These are phyloP conservation scores for Aureobasidium namibiae DNA, from an alignment of 2,329 filamentous ascomycete species.

Conservation along the genomic window DNA sequence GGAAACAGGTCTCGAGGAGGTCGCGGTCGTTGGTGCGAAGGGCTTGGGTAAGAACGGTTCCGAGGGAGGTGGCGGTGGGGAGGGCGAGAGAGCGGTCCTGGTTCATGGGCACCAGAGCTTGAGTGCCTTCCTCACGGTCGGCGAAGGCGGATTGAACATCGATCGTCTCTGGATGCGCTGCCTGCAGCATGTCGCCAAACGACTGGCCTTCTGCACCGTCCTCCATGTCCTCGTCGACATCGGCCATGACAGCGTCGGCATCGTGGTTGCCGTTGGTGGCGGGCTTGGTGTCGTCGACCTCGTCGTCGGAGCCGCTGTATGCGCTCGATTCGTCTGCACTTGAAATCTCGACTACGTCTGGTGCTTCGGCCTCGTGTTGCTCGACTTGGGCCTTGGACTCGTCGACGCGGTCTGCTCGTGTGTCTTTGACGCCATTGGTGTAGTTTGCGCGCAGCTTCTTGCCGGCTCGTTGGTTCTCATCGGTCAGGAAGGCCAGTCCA, in stretches of 20 bases:
- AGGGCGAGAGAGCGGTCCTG: constrained; percentile 45
- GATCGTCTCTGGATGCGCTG: constrained; percentile 61
- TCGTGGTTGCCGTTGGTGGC: constrained; percentile 6
- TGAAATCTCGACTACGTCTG: constrained; percentile 40
- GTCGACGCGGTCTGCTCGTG: constrained; percentile 46
- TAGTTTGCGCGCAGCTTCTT: constrained; percentile 37
- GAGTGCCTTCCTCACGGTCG: constrained; percentile 36
- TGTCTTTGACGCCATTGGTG: constrained; percentile 45
- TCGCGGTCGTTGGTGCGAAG: constrained; percentile 84
- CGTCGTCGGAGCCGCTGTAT: constrained; percentile 25
- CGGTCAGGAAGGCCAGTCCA: constrained; percentile 27
- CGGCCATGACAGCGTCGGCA: constrained; percentile 17
- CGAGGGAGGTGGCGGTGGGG: constrained; percentile 70
- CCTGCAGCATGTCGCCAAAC: constrained; percentile 78
- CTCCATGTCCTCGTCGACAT: constrained; percentile 24
- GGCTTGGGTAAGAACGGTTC: constrained; percentile 87
- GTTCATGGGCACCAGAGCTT: constrained; percentile 34
- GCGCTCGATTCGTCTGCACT: constrained; percentile 32
- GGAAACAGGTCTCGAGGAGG: constrained; percentile 86
- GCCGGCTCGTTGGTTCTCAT: constrained; percentile 26
- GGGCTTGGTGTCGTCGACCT: constrained; percentile 19
- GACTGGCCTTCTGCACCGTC: constrained; percentile 51
- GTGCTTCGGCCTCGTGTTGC: constrained; percentile 37
- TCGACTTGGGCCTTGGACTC: constrained; percentile 50
- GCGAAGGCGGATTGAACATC: constrained; percentile 58